Conservation (phyloP, 1,284 basidiomycete species). For the Pterulicium gracile region DNA sequence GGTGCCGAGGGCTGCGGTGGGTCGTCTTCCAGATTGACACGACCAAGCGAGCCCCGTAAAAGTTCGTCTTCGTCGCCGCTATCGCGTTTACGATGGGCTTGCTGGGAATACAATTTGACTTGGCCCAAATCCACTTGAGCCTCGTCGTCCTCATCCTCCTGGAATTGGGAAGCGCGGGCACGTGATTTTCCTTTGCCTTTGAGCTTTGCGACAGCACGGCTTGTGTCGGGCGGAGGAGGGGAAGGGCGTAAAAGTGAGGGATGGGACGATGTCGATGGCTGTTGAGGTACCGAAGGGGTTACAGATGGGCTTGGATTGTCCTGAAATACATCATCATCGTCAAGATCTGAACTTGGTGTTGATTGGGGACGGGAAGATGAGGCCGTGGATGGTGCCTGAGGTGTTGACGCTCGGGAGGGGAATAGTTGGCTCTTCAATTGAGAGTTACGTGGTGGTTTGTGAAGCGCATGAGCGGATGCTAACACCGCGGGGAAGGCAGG, state of each 20-base stretch:
- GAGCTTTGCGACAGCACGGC: conserved; percentile 18
- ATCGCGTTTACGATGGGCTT: not conserved
- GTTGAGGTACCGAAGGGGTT: no score
- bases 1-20: conserved; percentile 3
- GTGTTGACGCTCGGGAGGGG: not conserved
- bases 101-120: not conserved
- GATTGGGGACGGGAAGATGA: not conserved
- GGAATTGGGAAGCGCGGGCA: conserved; percentile 25
- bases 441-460: not conserved
- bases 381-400: not conserved
- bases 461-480: not conserved
- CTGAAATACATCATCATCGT: conserved; percentile 13
- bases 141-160: conserved; percentile 24
- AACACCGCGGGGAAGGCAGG: no score
- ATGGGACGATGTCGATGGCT: conserved; percentile 8
- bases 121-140: conserved; percentile 13
- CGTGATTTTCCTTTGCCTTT: conserved; percentile 27
- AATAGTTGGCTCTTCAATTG: not conserved
- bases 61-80: not conserved
- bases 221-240: conserved; percentile 35
- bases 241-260: conserved; percentile 44
- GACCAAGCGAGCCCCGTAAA: not conserved
- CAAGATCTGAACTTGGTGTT: conserved; percentile 11
- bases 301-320: no score
- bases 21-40: conserved; percentile 2